A percentile compares a stretch with the other conserved stretches of the same genome.
Conservation (phyloP, 257 asterid species). For the Verbascum thapsus region DNA sequence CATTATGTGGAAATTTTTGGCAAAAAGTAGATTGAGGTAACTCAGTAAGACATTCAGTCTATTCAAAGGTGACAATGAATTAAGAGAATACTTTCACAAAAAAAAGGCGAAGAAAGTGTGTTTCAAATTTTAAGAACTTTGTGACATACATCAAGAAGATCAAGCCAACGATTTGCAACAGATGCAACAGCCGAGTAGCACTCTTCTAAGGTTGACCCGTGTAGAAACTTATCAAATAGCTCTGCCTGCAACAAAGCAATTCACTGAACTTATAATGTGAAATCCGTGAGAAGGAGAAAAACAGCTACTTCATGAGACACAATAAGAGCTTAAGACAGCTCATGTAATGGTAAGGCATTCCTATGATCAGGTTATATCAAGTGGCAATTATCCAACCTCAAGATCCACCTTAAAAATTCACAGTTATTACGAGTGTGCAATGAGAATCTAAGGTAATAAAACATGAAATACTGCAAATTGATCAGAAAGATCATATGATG, state of each 20-base stretch:
- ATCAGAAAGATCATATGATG: slow-evolving; percentile 18
- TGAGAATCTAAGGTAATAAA: slow-evolving; percentile 19
- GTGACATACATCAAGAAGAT: slow-evolving; percentile 88
- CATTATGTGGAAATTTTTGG: neutral
- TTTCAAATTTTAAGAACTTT: slow-evolving; percentile 29
- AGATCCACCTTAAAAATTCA: slow-evolving; percentile 10
- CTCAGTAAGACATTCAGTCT: slow-evolving; percentile 15
- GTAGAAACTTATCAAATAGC: slow-evolving; percentile 91
- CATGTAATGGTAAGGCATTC: slow-evolving; percentile 3
- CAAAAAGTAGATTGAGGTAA: slow-evolving; percentile 21
- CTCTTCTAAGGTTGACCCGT: slow-evolving; percentile 86
- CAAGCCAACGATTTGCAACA: slow-evolving; percentile 98
- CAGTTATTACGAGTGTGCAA: slow-evolving; percentile 5
- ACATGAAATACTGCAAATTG: slow-evolving; percentile 19
- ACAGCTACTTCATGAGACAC: slow-evolving; percentile 19
- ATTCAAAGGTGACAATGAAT: slow-evolving; percentile 18
- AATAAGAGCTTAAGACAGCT: slow-evolving; percentile 11
- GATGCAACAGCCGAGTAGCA: slow-evolving; percentile 95
- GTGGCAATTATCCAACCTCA: slow-evolving; percentile 19
- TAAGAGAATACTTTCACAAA: slow-evolving; percentile 17
- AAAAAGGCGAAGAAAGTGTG: slow-evolving; percentile 6
- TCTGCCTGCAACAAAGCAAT: slow-evolving; percentile 73
- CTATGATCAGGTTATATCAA: slow-evolving; percentile 19
- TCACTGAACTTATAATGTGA: slow-evolving; percentile 27
- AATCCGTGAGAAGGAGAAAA: slow-evolving; percentile 22